These are phyloP conservation scores for Phialocephala subalpina DNA, from an alignment of 2,329 filamentous ascomycete species.

Conservation along the genomic window DNA sequence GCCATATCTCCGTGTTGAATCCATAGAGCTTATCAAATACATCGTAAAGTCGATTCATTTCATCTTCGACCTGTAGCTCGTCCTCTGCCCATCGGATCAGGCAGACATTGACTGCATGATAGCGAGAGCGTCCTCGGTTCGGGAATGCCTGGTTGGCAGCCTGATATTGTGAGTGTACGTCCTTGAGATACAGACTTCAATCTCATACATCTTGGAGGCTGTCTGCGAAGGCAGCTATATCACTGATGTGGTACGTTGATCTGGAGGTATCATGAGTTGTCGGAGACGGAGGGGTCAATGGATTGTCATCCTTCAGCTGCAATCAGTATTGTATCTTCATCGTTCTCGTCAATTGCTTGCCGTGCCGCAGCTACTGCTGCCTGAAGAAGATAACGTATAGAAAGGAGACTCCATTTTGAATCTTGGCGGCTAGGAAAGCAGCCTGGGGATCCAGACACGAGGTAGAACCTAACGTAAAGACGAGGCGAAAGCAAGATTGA, in stretches of 20 bases:
- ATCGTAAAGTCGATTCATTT: slow-evolving; percentile 64
- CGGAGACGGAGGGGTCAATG: slow-evolving; percentile 23
- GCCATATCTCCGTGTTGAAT: slow-evolving; percentile 64
- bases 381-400: slow-evolving; percentile 25
- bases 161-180: slow-evolving; percentile 12
- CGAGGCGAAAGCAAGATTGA: neutral
- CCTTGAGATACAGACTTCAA: neutral
- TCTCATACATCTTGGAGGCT: slow-evolving; percentile 27
- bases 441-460: neutral
- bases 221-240: slow-evolving; percentile 26
- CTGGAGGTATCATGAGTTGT: slow-evolving; percentile 27
- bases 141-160: slow-evolving; percentile 45
- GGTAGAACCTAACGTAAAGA: neutral
- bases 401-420: slow-evolving; percentile 21
- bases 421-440: neutral
- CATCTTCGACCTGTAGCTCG: slow-evolving; percentile 61
- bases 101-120: slow-evolving; percentile 62
- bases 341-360: slow-evolving; percentile 8
- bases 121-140: slow-evolving; percentile 60
- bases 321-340: slow-evolving; percentile 2
- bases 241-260: slow-evolving; percentile 27
- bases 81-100: slow-evolving; percentile 66
- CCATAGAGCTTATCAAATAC: slow-evolving; percentile 58
- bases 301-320: slow-evolving; percentile 18
- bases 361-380: slow-evolving; percentile 18